Evolutionary conservation across 2,329 filamentous ascomycete genomes (phyloP), one percentile per base, ranked within the genome.

Genomic region (Claviceps spartinae): DNA sequence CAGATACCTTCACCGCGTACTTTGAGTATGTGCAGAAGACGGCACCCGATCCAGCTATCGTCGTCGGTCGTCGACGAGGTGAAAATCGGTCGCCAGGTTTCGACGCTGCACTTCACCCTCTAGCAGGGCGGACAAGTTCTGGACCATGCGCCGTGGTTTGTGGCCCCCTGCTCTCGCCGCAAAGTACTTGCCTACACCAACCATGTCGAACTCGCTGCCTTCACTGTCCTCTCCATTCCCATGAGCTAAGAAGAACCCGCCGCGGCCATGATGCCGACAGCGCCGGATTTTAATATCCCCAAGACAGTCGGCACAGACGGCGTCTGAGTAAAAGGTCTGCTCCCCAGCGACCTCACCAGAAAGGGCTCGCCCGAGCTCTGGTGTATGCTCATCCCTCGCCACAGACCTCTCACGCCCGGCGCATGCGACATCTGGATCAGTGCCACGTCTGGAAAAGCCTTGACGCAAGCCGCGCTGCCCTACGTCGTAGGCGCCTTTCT

Each of bases 401-500:
- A 30, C 8, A 8, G 26, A 8, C 8, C 26, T 30, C 26, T 30
- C 8, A 30, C 26, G 26, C 26, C 9, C 26, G 26, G 26, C 26
- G 26, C 9, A 9, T 30, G 8, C 26, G 26, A 30, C 2, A 30
- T 30, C 8, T 30, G 8, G 2, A 30, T 30, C 26, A 30, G 26
- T 30, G 26, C 8, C 26, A 30, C 26, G 26, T 48, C 77, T 14
- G 74, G 74, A 1, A 76, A 77, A 52, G 73, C 67, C 40, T 86
- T 85, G 69, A 86, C 78, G 2, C 77, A 85, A 58, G 74, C 75
- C 3, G 72, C 74, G 1, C 68, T 90, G 5, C 82, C 78, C 0
- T 88, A 78, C 58, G 68, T 88, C 3, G 72, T 73, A 18, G 86
- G 90, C 63, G 42, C 56, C 2, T 78, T 80, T 63, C 87, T 83